Evolutionary conservation across 768 basidiomycete species (phyloP).

Genomic region (Pleurotus citrinopileatus): DNA sequence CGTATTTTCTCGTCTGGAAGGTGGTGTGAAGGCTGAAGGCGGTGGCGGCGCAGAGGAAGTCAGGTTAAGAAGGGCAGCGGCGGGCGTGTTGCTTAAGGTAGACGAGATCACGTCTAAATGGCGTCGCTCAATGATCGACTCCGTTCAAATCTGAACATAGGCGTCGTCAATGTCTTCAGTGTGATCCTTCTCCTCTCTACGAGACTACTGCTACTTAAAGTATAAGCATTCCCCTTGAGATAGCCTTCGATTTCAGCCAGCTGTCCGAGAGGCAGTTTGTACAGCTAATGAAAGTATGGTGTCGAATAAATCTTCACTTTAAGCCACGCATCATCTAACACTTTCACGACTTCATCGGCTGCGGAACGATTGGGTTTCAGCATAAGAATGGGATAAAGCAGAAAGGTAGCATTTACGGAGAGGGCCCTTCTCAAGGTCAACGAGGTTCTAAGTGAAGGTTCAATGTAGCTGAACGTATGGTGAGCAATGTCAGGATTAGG

Average conservation of each 20-base stretch:
- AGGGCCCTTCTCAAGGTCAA: constrained; percentile 56
- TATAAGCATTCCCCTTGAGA: constrained; percentile 11
- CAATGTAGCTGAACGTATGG: neutral
- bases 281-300: constrained; percentile 30
- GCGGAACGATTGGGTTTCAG: neutral
- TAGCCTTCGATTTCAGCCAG: too few species aligned
- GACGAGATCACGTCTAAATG: constrained; percentile 69
- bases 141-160: constrained; percentile 11
- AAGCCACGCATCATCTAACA: constrained; percentile 50
- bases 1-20: constrained; percentile 63
- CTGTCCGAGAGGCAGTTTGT: too few species aligned
- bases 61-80: constrained; percentile 64
- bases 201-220: too few species aligned
- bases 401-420: constrained; percentile 34
- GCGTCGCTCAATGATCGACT: constrained; percentile 60
- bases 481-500: neutral
- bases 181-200: too few species aligned
- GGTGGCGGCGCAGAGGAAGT: constrained; percentile 65
- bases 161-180: too few species aligned
- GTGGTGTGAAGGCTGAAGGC: constrained; percentile 57
- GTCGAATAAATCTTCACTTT: constrained; percentile 37
- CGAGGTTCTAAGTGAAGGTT: constrained; percentile 32
- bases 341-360: constrained; percentile 51
- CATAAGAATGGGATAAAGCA: neutral
- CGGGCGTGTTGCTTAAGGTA: constrained; percentile 79